Conservation (phyloP, 2,329 filamentous ascomycete genomes). For the Leptographium lundbergii region DNA sequence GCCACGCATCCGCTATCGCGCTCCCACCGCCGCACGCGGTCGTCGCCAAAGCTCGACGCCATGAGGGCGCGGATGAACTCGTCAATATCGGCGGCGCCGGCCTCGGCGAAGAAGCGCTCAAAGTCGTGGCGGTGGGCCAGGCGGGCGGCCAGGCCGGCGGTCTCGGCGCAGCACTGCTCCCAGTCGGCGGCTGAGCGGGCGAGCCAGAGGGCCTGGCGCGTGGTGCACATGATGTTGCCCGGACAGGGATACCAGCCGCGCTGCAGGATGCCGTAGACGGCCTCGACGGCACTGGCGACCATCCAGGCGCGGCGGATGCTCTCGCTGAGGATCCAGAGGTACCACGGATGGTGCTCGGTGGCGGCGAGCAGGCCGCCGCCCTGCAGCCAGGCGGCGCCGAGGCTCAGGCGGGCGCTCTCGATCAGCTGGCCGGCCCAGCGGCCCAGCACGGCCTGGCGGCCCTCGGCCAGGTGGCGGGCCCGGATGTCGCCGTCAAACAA, state of each 20-base stretch:
- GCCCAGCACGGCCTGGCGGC: conserved; percentile 13
- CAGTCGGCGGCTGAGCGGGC: conserved; percentile 14
- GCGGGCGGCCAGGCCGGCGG: neutral
- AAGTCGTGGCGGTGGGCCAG: conserved; percentile 6
- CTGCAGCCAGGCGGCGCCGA: neutral
- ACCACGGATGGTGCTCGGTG: conserved; percentile 9
- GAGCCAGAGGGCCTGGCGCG: conserved; percentile 16
- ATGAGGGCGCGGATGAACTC: conserved; percentile 10
- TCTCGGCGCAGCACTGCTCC: conserved; percentile 5
- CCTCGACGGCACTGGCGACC: conserved; percentile 10
- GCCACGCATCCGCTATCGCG: neutral
- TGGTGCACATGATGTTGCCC: conserved; percentile 16
- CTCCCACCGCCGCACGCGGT: conserved; percentile 2
- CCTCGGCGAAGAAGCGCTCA: conserved; percentile 4
- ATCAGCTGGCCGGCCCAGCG: conserved; percentile 1
- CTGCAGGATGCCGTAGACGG: conserved; percentile 14
- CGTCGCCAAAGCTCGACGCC: conserved; percentile 9
- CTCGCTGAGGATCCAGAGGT: conserved; percentile 20
- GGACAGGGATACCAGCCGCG: conserved; percentile 13
- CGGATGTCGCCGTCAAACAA: conserved; percentile 38
- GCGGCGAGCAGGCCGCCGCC: neutral
- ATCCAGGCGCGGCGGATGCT: conserved; percentile 19
- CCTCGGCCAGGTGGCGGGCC: conserved; percentile 25
- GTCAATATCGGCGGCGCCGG: conserved; percentile 8
- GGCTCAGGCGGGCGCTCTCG: neutral